A percentile compares a stretch with the other conserved stretches of the same genome.
phyloP scores from a whole-genome alignment of 1,284 basidiomycete species.

The Phaffia rhodozyma region DNA sequence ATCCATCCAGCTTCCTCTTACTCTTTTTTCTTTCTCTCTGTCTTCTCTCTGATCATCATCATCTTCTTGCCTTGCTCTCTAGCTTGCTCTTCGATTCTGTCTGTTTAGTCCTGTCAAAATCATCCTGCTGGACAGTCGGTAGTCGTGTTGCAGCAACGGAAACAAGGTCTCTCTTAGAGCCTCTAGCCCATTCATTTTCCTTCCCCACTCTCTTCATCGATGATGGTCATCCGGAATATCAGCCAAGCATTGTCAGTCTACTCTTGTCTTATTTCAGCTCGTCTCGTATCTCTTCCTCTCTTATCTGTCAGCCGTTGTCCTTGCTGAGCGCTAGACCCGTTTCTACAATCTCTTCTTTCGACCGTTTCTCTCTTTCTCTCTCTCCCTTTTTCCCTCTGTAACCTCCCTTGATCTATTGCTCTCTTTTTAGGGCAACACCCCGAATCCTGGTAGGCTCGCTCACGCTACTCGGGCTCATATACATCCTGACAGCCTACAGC shows the following conservation, averaged over 20 bases:
- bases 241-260: too few species aligned
- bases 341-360: too few species aligned
- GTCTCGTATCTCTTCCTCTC: too few species aligned
- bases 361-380: not conserved
- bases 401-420: not conserved
- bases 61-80: not conserved
- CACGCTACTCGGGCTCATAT: not conserved
- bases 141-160: too few species aligned
- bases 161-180: too few species aligned
- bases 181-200: too few species aligned
- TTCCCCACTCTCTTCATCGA: too few species aligned
- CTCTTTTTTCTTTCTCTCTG: not conserved
- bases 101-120: not conserved
- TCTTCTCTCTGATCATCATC: not conserved
- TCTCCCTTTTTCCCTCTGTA: not conserved
- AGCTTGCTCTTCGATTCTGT: not conserved
- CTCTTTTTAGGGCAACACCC: not conserved
- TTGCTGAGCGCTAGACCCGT: too few species aligned
- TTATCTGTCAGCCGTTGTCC: too few species aligned
- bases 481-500: not conserved
- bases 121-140: not conserved
- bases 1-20: not conserved
- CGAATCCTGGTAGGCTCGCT: not conserved
- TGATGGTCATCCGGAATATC: too few species aligned
- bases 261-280: too few species aligned